Percentiles rank a stretch among this genome's conserved stretches.
Evolutionary conservation across 768 basidiomycete species (phyloP).

Genomic region (Albatrellus ellisii): DNA sequence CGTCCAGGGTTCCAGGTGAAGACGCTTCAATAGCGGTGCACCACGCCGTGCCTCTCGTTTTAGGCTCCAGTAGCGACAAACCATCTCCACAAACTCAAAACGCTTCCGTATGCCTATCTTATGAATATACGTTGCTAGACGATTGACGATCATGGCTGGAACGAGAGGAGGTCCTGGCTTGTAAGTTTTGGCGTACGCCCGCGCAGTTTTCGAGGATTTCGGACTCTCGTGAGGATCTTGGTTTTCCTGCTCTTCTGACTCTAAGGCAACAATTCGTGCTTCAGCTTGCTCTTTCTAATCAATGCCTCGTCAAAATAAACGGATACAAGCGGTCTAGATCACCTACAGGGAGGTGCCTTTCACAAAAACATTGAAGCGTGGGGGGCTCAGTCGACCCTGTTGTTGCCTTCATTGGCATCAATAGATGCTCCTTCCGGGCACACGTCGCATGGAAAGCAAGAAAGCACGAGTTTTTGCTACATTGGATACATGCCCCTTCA

Average conservation of each 20-base stretch:
- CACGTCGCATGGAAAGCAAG: constrained; percentile 93
- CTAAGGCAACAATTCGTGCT: constrained; percentile 39
- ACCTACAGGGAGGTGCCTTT: constrained; percentile 81
- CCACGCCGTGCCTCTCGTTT: constrained; percentile 90
- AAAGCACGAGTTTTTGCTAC: constrained; percentile 81
- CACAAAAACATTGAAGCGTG: constrained; percentile 72
- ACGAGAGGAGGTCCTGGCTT: constrained; percentile 88
- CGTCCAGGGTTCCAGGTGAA: constrained; percentile 98
- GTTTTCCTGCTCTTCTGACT: constrained; percentile 21
- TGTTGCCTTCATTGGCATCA: constrained; percentile 79
- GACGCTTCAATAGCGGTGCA: constrained; percentile 81
- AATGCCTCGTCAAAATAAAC: background rate
- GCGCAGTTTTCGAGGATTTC: constrained; percentile 57
- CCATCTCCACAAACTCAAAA: constrained; percentile 54
- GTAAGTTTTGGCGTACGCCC: constrained; percentile 87
- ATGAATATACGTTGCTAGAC: constrained; percentile 60
- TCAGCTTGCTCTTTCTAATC: constrained; percentile 42
- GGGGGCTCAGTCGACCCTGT: constrained; percentile 65
- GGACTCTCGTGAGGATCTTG: background rate
- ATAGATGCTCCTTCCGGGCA: constrained; percentile 71
- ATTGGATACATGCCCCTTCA: constrained; percentile 91
- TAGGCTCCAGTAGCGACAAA: constrained; percentile 94
- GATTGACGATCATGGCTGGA: constrained; percentile 71
- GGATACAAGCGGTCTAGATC: background rate
- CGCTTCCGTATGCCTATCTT: constrained; percentile 67